phyloP scores from a whole-genome alignment of 2,329 filamentous ascomycete genomes.

The Didymella segeticola region DNA sequence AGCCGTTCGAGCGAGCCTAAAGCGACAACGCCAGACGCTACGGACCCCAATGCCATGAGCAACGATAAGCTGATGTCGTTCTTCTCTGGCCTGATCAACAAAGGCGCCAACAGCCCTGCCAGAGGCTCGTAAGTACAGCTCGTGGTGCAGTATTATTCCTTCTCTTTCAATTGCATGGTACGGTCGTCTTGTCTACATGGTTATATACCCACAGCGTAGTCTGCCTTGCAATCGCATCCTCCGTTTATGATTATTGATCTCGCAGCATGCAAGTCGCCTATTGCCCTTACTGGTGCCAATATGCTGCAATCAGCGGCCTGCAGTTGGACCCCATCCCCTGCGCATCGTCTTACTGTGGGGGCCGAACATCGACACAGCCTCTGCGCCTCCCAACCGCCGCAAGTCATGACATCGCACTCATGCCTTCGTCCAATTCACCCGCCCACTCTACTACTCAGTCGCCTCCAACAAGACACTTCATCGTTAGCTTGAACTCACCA shows the following conservation, averaged over 20 bases:
- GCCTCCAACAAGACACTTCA: neutral
- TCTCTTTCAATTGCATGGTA: slow-evolving; percentile 6
- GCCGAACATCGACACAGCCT: neutral
- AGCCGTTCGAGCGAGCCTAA: slow-evolving; percentile 39
- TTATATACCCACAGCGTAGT: slow-evolving; percentile 23
- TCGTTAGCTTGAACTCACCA: neutral
- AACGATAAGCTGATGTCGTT: slow-evolving; percentile 51
- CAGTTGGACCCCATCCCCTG: neutral
- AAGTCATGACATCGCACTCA: neutral
- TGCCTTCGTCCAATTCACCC: neutral
- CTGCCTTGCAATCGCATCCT: slow-evolving; percentile 17
- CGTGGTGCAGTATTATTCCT: neutral
- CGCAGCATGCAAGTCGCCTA: too few species aligned
- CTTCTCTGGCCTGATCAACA: slow-evolving; percentile 49
- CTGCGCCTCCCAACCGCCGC: neutral
- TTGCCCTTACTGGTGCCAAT: too few species aligned
- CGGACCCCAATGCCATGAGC: slow-evolving; percentile 44
- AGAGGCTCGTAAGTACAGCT: slow-evolving; percentile 20
- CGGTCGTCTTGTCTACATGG: slow-evolving; percentile 20
- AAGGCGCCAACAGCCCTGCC: slow-evolving; percentile 35
- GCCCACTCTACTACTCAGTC: neutral
- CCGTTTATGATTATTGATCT: neutral
- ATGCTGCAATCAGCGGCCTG: neutral
- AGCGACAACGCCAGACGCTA: slow-evolving; percentile 31
- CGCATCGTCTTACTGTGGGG: neutral